Evolutionary conservation across 331 rosid genomes (phyloP).

Genomic region (Pyrus hybrid): DNA sequence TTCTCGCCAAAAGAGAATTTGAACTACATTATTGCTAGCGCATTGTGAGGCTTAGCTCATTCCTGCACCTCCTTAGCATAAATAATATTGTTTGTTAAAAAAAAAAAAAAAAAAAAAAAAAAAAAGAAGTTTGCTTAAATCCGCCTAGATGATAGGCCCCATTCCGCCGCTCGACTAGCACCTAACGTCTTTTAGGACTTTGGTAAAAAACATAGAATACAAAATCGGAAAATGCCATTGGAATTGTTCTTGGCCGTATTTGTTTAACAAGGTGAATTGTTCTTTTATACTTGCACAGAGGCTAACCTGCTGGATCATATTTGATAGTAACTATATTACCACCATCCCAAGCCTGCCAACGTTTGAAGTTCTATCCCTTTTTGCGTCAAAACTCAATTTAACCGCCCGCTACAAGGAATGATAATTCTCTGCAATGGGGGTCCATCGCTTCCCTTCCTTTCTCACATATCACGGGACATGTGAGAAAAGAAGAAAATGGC

Average conservation of each 20-base stretch:
- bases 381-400: background rate
- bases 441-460: background rate
- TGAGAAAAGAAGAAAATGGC: no score
- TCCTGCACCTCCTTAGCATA: no score
- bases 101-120: no score
- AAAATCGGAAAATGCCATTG: background rate
- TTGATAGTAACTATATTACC: background rate
- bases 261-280: background rate
- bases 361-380: background rate
- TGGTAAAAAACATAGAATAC: background rate
- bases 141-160: no score
- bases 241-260: background rate
- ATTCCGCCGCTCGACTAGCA: no score
- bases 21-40: no score
- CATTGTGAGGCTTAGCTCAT: no score
- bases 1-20: no score
- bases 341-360: background rate
- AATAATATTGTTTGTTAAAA: no score
- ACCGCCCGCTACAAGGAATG: background rate
- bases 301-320: background rate
- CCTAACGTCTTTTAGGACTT: no score
- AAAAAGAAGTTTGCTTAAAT: no score
- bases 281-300: background rate
- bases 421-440: rapidly evolving
- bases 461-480: background rate